Evolutionary conservation across 2,329 filamentous ascomycete genomes (phyloP).

Genomic region (Penicillium sp.): DNA sequence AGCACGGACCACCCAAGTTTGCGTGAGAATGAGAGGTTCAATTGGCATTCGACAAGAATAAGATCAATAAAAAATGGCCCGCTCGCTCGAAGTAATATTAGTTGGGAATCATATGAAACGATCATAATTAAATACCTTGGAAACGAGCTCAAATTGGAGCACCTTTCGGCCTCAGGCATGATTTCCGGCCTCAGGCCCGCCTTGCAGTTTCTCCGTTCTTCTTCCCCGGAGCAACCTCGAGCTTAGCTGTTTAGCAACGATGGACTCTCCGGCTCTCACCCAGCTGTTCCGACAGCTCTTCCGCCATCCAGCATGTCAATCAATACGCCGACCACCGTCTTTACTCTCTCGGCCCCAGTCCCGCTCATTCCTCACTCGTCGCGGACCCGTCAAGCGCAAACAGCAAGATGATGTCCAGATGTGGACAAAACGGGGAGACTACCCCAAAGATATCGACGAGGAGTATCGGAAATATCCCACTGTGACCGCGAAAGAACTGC

Average conservation of each 20-base stretch:
- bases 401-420: conserved; percentile 60
- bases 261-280: conserved; percentile 80
- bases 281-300: conserved; percentile 86
- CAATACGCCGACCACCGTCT: conserved; percentile 44
- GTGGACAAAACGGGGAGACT: conserved; percentile 83
- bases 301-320: conserved; percentile 67
- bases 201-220: conserved; percentile 15
- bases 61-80: too few species aligned
- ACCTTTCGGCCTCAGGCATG: conserved; percentile 4
- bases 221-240: conserved; percentile 5
- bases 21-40: neutral
- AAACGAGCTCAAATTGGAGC: too few species aligned
- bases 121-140: too few species aligned
- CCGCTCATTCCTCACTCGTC: conserved; percentile 39
- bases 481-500: conserved; percentile 80
- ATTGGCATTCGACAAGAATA: neutral
- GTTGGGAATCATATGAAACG: too few species aligned
- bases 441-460: conserved; percentile 73
- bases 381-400: conserved; percentile 40
- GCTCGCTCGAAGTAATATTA: too few species aligned
- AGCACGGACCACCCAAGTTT: conserved; percentile 40
- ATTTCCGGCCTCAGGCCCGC: conserved; percentile 7
- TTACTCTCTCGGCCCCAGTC: conserved; percentile 32
- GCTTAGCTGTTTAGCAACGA: conserved; percentile 39
- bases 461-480: conserved; percentile 82